Percentiles rank a stretch among this genome's conserved stretches.
These are phyloP conservation scores for Margaritispora aquatica DNA, from an alignment of 495 filamentous ascomycete genomes.

Conservation along the genomic window DNA sequence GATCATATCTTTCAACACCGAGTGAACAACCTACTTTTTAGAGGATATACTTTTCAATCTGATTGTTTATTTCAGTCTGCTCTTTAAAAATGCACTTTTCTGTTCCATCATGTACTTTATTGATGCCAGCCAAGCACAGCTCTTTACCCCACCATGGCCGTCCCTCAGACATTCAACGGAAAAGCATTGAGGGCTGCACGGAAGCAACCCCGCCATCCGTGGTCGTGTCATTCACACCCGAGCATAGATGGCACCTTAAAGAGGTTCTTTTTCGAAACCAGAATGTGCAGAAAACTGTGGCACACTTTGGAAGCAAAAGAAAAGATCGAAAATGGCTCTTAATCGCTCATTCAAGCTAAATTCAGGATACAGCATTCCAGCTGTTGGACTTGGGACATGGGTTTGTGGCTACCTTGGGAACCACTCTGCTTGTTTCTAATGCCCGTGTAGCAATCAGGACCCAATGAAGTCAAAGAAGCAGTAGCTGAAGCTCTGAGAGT, in stretches of 20 bases:
- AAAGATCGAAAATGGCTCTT: conserved; percentile 13
- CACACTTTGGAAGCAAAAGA: too few relatives aligned
- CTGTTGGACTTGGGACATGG: conserved; percentile 26
- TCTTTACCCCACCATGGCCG: background rate
- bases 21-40: background rate
- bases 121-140: background rate
- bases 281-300: too few relatives aligned
- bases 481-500: conserved; percentile 21
- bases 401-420: background rate
- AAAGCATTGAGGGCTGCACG: background rate
- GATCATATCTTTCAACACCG: background rate
- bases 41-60: background rate
- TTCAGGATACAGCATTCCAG: conserved; percentile 23
- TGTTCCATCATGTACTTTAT: background rate
- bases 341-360: conserved; percentile 20
- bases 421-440: background rate
- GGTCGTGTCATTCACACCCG: background rate
- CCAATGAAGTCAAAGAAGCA: conserved; percentile 13
- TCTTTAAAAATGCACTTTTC: background rate
- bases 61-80: background rate
- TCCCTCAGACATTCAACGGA: background rate
- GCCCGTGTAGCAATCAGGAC: background rate
- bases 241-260: background rate
- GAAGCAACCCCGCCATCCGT: background rate
- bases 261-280: background rate